Evolutionary conservation across 2,329 filamentous ascomycete genomes (phyloP).

Genomic region (Zasmidium citrigriseum): DNA sequence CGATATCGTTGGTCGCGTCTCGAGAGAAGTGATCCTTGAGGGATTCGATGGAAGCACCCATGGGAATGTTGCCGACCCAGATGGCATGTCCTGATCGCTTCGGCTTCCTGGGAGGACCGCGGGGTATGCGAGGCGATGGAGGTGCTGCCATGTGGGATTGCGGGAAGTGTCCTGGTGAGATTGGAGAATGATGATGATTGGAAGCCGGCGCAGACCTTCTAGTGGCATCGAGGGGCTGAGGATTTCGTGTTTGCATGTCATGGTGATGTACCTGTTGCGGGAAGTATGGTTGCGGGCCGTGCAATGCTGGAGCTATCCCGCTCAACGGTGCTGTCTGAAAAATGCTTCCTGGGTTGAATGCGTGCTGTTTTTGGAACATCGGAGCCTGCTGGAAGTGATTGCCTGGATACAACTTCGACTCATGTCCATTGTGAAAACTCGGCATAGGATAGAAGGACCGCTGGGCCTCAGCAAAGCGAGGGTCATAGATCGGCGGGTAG

Average conservation of each 20-base stretch:
- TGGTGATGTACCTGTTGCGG: neutral
- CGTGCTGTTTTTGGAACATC: neutral
- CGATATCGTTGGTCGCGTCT: constrained; percentile 70
- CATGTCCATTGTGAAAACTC: neutral
- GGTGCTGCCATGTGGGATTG: neutral
- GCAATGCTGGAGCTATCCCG: neutral
- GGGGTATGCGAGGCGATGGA: constrained; percentile 18
- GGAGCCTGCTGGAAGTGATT: neutral
- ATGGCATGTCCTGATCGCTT: constrained; percentile 79
- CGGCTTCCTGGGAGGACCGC: constrained; percentile 65
- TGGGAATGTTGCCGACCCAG: constrained; percentile 93
- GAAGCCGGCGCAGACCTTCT: neutral
- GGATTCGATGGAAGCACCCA: constrained; percentile 74
- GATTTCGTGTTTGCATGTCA: neutral
- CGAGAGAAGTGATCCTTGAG: constrained; percentile 89
- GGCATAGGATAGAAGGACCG: no score
- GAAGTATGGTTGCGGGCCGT: neutral
- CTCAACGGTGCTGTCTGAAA: neutral
- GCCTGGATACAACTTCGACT: neutral
- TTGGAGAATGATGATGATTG: neutral
- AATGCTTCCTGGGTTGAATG: neutral
- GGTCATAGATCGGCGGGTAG: no score
- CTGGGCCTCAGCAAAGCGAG: no score
- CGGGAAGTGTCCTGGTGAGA: neutral
- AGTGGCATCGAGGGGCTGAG: neutral